Evolutionary conservation across 148 eudicot species (phyloP).

Genomic region (Spergularia marina): DNA sequence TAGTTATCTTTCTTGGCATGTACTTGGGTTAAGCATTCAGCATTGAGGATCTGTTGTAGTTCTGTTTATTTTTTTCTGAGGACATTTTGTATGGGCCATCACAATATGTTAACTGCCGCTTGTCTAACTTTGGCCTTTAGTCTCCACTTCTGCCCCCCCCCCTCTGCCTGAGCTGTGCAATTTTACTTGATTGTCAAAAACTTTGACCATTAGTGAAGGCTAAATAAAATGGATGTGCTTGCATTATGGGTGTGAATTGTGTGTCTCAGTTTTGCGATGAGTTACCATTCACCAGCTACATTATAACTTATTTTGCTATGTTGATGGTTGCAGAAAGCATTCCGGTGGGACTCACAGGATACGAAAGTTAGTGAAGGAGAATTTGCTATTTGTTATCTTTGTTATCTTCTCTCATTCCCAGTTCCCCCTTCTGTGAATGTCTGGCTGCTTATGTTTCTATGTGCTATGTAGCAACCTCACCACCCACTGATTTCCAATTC

Average conservation of each 20-base stretch:
- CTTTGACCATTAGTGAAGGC: neutral
- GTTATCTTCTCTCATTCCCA: neutral
- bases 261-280: neutral
- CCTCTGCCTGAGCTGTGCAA: too few relatives aligned
- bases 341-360: conserved; percentile 59
- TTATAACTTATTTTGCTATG: neutral
- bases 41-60: too few relatives aligned
- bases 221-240: too few relatives aligned
- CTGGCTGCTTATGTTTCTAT: neutral
- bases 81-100: too few relatives aligned
- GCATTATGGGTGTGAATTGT: too few relatives aligned
- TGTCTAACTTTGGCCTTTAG: neutral
- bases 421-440: neutral
- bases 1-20: too few relatives aligned
- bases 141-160: neutral
- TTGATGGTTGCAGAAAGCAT: conserved; percentile 70
- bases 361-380: conserved; percentile 50
- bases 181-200: neutral
- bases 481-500: neutral
- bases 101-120: neutral
- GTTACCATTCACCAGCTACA: neutral
- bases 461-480: neutral
- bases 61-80: too few relatives aligned
- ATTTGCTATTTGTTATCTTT: neutral
- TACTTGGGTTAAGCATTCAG: too few relatives aligned